phyloP scores from a whole-genome alignment of 2,329 filamentous ascomycete genomes.

The Arachnomyces sp. region DNA sequence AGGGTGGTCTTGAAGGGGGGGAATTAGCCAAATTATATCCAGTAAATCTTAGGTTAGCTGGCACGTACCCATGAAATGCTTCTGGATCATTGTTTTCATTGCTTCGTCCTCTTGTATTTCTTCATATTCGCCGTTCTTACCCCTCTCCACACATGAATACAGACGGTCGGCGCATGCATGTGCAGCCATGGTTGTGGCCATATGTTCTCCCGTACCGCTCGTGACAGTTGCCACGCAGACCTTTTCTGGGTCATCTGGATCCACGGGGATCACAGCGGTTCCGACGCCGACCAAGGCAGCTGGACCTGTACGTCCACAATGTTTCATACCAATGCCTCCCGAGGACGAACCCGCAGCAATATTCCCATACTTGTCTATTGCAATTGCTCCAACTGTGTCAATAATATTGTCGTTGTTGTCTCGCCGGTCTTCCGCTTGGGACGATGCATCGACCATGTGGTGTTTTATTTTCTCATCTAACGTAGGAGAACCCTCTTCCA shows the following conservation, averaged over 20 bases:
- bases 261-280: conserved; percentile 74
- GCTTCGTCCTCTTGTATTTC: conserved; percentile 68
- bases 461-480: conserved; percentile 5
- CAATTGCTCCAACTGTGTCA: conserved; percentile 94
- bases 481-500: conserved; percentile 3
- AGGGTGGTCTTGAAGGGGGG: conserved; percentile 52
- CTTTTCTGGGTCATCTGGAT: conserved; percentile 59
- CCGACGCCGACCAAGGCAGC: conserved; percentile 89
- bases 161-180: conserved; percentile 77
- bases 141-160: conserved; percentile 59
- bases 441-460: background rate
- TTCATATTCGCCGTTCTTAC: conserved; percentile 50
- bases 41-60: conserved; percentile 8
- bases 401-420: conserved; percentile 57
- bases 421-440: conserved; percentile 1
- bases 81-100: conserved; percentile 66
- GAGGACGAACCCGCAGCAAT: conserved; percentile 95
- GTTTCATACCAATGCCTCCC: conserved; percentile 97
- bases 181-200: conserved; percentile 90
- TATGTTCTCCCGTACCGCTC: conserved; percentile 94
- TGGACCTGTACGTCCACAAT: conserved; percentile 80
- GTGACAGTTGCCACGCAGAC: conserved; percentile 75
- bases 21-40: background rate
- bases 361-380: conserved; percentile 72
- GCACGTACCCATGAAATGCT: conserved; percentile 74